Evolutionary conservation across 2,329 filamentous ascomycete species (phyloP), one percentile per base, ranked within the genome.

Genomic region (Ophiostoma sp.): DNA sequence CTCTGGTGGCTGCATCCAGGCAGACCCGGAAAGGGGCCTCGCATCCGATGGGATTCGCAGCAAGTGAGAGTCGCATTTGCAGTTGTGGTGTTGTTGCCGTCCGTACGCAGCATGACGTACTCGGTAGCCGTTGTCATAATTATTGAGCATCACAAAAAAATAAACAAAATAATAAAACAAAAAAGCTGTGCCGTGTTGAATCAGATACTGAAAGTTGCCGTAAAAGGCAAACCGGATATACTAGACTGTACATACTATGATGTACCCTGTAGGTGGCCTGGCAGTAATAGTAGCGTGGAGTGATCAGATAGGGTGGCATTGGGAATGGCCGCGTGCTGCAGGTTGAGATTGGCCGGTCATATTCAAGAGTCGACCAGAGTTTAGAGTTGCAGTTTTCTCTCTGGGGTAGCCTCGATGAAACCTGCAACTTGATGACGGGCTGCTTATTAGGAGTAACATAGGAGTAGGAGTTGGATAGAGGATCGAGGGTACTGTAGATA

Each of bases 31-130:
- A 57, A 11, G 15, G 27, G 7, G 52, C 23, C 52, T 57, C 52
- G 52, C 52, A 57, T 57, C 52, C 52, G 52, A 57, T 57, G 52
- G 52, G 52, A 57, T 57, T 57, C 41, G 52, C n/a, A 27, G 13
- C 44, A n/a, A 48, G 44, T 17, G 48, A 41, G 52, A n/a, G 52
- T 57, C 27, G 52, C n/a, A 57, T 57, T 57, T 57, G n/a, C 48
- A 54, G 6, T 54, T 54, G 48, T 44, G 36, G 27, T 31, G 27
- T 31, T 31, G 27, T 3, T 31, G 27, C 27, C 3, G 27, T 31
- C 27, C 27, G 27, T 31, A 31, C 27, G 27, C 27, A 31, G 3
- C 27, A 31, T 31, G 27, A 31, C 3, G 27, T 31, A 31, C 27
- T 31, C 27, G 27, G 27, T 31, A 41, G 39, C 39, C 5, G 3